phyloP scores from a whole-genome alignment of 2,329 filamentous ascomycete species.

The Penicillium sp. region DNA sequence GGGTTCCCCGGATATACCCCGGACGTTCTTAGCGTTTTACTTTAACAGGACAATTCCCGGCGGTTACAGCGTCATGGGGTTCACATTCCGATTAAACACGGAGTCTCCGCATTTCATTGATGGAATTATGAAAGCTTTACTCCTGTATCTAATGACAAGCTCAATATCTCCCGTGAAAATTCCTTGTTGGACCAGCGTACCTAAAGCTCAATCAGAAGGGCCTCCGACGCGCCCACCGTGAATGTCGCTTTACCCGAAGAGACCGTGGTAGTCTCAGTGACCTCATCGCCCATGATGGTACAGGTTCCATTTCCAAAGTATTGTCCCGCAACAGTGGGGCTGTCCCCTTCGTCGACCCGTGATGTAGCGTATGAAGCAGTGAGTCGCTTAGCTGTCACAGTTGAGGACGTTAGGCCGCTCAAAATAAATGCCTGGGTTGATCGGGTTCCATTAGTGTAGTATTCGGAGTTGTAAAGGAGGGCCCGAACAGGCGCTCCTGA shows the following conservation, averaged over 20 bases:
- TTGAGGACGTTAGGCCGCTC: slow-evolving; percentile 39
- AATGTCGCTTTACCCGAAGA: slow-evolving; percentile 40
- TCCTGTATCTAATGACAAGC: background rate
- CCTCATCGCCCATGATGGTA: slow-evolving; percentile 39
- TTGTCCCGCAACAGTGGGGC: slow-evolving; percentile 49
- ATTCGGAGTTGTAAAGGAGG: slow-evolving; percentile 42
- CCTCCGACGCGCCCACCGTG: slow-evolving; percentile 49
- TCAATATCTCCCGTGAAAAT: background rate
- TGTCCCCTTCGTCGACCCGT: slow-evolving; percentile 47
- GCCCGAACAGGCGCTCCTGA: slow-evolving; percentile 37
- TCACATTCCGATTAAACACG: background rate
- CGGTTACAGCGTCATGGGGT: background rate
- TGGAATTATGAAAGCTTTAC: background rate
- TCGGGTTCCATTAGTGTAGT: slow-evolving; percentile 28
- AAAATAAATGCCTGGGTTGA: slow-evolving; percentile 42
- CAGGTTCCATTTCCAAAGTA: slow-evolving; percentile 50
- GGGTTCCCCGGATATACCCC: background rate
- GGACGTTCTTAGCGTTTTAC: background rate
- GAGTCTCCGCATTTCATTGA: background rate
- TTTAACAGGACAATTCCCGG: background rate
- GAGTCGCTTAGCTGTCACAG: slow-evolving; percentile 46
- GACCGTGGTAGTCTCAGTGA: slow-evolving; percentile 16
- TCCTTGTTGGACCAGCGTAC: background rate
- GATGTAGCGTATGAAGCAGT: slow-evolving; percentile 47
- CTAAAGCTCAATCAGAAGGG: slow-evolving; percentile 48